Base-by-base conservation (phyloP, 257 asterid species). In the Eustoma russellianum region DNA sequence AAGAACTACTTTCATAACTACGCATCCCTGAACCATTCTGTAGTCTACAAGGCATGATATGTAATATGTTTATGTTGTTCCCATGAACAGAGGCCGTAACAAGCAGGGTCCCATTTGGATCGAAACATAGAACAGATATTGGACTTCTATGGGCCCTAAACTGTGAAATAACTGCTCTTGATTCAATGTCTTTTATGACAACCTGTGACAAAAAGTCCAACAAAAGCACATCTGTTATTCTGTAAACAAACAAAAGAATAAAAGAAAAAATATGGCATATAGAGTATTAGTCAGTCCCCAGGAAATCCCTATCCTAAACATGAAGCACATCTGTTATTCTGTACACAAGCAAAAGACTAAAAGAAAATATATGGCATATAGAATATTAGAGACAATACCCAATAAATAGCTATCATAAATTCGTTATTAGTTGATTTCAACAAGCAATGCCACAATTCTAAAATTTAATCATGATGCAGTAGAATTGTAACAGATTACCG, bases 91-190 rank as follows among this genome's bases (percentile, higher is more conserved):
- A 76, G 38, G 78, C 82, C 58, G 82, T 71, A 33, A 76, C 82
- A 35, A 76, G 78, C 59, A 76, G 78, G 62, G 82, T 76, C 54
- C 78, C 78, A 65, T 76, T 76, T 11, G 78, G 82, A 55, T 75
- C 82, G 48, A 76, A 76, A 65, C 78, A 71, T 2, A 76, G 74
- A 55, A 70, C 78, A 55, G 78, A 76, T 44, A 76, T 51, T 35
- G 81, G 78, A 61, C 78, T 71, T 0, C 52, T 65, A 53, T 76
- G 82, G 43, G 82, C 78, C 72, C 76, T 68, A 64, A 76, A 76
- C 67, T 76, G 81, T 41, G 78, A 68, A 58, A 76, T 60, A 55
- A 76, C 66, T 41, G 61, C 58, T 61, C 71, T 60, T 56, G 76
- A 68, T 16, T 54, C 59, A 47, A 76, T 64, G 61, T 76, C 81